These are phyloP conservation scores for Martiniozyma abietophila DNA, from an alignment of 805 yeast species.

Conservation along the genomic window DNA sequence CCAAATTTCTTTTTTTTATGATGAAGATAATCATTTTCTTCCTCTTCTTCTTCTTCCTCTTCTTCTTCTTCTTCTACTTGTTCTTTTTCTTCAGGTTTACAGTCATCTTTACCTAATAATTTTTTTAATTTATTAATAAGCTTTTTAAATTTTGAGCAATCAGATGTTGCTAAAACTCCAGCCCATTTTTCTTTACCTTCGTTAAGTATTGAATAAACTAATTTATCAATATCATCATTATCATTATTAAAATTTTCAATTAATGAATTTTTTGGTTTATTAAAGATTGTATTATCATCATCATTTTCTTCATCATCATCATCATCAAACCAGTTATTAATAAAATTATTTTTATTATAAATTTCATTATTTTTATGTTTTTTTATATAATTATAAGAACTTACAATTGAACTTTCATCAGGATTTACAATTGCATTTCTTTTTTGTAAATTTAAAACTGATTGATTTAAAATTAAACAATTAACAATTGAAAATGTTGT, in stretches of 20 bases:
- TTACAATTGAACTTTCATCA: no score
- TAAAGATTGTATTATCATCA: conserved; percentile 14
- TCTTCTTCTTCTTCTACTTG: neutral
- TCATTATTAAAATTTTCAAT: no score
- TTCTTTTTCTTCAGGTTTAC: conserved; percentile 5
- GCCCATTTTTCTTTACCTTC: conserved; percentile 23
- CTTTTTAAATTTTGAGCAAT: conserved; percentile 19
- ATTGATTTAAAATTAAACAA: no score
- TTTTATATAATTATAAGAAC: neutral
- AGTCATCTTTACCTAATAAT: conserved; percentile 9
- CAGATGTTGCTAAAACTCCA: conserved; percentile 21
- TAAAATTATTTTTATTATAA: neutral
- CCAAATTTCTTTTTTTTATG: neutral
- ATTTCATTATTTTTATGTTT: conserved; percentile 5
- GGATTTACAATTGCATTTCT: no score
- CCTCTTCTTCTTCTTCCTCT: neutral
- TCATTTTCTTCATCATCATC: conserved; percentile 16
- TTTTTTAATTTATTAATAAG: conserved; percentile 15
- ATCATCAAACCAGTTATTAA: conserved; percentile 1
- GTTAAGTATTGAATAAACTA: conserved; percentile 15
- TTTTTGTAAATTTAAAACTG: no score
- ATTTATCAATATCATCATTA: conserved; percentile 17
- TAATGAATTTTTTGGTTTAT: conserved; percentile 20
- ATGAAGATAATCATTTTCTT: neutral
- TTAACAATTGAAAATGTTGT: no score